phyloP scores from a whole-genome alignment of 352 stramenopile species.

The Pythium chondricola region DNA sequence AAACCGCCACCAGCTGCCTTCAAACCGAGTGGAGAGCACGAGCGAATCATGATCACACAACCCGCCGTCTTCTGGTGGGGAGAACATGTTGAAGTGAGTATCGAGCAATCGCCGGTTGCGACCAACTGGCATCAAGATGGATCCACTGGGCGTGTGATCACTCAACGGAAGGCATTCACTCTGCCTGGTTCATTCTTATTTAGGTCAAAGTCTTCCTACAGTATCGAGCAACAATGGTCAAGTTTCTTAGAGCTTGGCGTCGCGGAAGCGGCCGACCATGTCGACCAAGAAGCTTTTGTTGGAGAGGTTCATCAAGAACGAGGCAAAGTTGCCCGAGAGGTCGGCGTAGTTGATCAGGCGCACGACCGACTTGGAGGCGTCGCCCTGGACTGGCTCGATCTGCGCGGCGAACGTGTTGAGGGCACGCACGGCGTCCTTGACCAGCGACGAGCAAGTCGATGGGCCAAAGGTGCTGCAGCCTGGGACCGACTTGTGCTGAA shows the following conservation, averaged over 20 bases:
- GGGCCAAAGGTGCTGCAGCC: constrained; percentile 7
- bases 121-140: too few relatives aligned
- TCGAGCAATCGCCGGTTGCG: too few relatives aligned
- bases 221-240: too few relatives aligned
- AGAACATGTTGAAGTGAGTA: too few relatives aligned
- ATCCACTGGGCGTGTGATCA: too few relatives aligned
- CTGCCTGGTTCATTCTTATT: too few relatives aligned
- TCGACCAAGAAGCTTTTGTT: constrained; percentile 16
- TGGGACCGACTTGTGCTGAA: constrained; percentile 5
- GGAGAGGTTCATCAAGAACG: constrained; percentile 12
- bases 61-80: too few relatives aligned
- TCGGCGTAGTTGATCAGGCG: constrained; percentile 15
- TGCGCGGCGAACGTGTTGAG: constrained; percentile 16
- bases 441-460: not conserved
- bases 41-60: too few relatives aligned
- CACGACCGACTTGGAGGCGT: constrained; percentile 7
- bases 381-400: constrained; percentile 6
- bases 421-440: constrained; percentile 7
- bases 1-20: too few relatives aligned
- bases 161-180: too few relatives aligned
- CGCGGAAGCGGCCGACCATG: constrained; percentile 18
- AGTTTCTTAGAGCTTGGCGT: constrained; percentile 8
- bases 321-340: constrained; percentile 5
- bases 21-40: too few relatives aligned
- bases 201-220: too few relatives aligned